These are phyloP conservation scores for Camillea tinctor DNA, from an alignment of 2,329 filamentous ascomycete species.

Conservation along the genomic window DNA sequence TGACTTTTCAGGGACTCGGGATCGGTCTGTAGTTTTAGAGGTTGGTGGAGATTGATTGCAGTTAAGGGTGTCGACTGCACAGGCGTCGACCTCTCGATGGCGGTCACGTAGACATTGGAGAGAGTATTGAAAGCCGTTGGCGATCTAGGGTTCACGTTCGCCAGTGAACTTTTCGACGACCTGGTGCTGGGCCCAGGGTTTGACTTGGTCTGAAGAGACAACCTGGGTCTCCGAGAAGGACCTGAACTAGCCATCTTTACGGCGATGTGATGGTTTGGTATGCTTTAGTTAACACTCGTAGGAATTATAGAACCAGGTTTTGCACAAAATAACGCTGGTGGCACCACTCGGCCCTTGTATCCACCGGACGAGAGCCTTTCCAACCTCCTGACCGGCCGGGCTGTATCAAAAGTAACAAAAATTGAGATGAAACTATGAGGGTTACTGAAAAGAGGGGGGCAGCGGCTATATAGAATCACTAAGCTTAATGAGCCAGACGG, in stretches of 20 bases:
- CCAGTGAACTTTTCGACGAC: slow-evolving; percentile 40
- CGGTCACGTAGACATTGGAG: slow-evolving; percentile 62
- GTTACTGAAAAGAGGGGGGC: slow-evolving; percentile 17
- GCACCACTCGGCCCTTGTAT: slow-evolving; percentile 11
- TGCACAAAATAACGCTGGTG: background rate
- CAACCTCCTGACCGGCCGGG: slow-evolving; percentile 25
- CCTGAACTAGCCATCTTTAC: slow-evolving; percentile 37
- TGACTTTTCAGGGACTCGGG: slow-evolving; percentile 31
- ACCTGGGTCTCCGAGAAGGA: slow-evolving; percentile 50
- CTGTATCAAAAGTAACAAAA: slow-evolving; percentile 17
- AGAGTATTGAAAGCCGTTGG: slow-evolving; percentile 66
- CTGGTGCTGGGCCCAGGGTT: slow-evolving; percentile 37
- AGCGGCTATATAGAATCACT: slow-evolving; percentile 29
- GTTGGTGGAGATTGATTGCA: slow-evolving; percentile 45
- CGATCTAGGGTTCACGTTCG: slow-evolving; percentile 54
- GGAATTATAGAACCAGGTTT: background rate
- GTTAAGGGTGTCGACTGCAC: slow-evolving; percentile 46
- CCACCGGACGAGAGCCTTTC: slow-evolving; percentile 25
- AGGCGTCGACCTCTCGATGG: slow-evolving; percentile 59
- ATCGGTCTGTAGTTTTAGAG: slow-evolving; percentile 39
- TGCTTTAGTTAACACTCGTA: background rate
- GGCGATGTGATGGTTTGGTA: slow-evolving; percentile 2
- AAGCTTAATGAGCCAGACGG: slow-evolving; percentile 11
- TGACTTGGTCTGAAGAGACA: slow-evolving; percentile 56
- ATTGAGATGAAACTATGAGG: slow-evolving; percentile 11